Base-by-base conservation (phyloP, 495 filamentous ascomycete species). In the Neurospora sp. region DNA sequence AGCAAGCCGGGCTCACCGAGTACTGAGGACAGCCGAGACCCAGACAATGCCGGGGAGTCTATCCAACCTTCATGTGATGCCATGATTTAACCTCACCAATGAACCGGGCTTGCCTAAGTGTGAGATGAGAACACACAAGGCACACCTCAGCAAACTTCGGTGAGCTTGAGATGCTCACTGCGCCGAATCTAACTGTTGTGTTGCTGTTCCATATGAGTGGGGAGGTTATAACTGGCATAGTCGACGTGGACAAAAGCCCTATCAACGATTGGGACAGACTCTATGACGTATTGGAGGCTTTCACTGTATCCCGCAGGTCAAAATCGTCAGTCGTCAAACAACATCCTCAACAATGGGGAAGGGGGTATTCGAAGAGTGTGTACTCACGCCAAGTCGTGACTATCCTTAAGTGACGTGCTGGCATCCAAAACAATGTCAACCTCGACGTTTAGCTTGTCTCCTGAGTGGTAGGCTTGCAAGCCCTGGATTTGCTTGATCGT, bases 401-500 rank as follows among this genome's bases (percentile, higher is more conserved):
- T 92, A 82, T 98, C 94, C 42, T 91, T 89, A 68, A 98, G 79
- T 71, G 88, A 91, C 69, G 89, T 95, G 68, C 85, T 86, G 72
- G 92, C 91, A 75, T 96, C 93, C 38, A 98, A 83, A 27, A 98
- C 92, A 39, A 97, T 88, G 71, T 88, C 87, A 7, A 88, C 86
- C 53, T 82, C 94, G 4, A 96, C 93, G 74, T 93, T 96, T 18
- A 98, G 85, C 80, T 94, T 92, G 75, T 98, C 94, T 9, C 94
- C 94, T 0, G 91, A 88, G 76, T 97, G 93, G 78, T 98, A 98
- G 0, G 94, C 94, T 71, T 95, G 89, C 20, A 97, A 79, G 31
- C 93, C 91, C 77, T 97, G 94, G 46, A 98, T 96, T 76, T 94
- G 91, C 76, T 89, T 90, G 73, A 98, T 94, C 5, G 91, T 91